Evolutionary conservation across 2,329 filamentous ascomycete genomes (phyloP).

Genomic region (Colletotrichum sp.): DNA sequence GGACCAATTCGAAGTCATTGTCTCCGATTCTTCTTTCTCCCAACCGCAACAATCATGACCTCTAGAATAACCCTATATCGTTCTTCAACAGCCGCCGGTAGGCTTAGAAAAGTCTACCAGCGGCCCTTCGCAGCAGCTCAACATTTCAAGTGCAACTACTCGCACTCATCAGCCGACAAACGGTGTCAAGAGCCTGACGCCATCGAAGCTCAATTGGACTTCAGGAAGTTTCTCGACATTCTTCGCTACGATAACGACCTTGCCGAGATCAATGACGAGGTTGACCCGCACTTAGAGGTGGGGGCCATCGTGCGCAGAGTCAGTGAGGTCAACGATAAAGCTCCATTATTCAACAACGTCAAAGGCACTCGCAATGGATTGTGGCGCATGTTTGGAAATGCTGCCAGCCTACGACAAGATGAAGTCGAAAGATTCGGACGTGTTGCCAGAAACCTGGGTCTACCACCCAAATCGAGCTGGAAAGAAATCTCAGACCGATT

Average conservation of each 20-base stretch:
- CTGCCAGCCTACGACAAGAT: slow-evolving; percentile 39
- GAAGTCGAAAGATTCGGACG: slow-evolving; percentile 40
- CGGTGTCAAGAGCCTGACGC: neutral
- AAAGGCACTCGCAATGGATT: slow-evolving; percentile 49
- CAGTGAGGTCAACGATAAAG: slow-evolving; percentile 49
- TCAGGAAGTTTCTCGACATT: slow-evolving; percentile 49
- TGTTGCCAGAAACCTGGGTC: slow-evolving; percentile 43
- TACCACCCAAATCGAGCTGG: slow-evolving; percentile 40
- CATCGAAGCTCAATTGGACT: slow-evolving; percentile 31
- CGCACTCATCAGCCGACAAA: neutral
- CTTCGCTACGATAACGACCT: slow-evolving; percentile 47
- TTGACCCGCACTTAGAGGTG: slow-evolving; percentile 49
- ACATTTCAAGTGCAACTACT: neutral
- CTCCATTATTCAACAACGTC: slow-evolving; percentile 57
- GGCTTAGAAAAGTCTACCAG: neutral
- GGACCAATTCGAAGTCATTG: neutral
- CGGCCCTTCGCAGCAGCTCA: neutral
- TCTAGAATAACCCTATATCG: neutral
- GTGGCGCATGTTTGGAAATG: slow-evolving; percentile 50
- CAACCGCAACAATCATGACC: neutral
- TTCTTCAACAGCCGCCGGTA: neutral
- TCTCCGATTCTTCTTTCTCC: neutral
- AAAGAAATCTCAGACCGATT: slow-evolving; percentile 39
- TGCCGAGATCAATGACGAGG: slow-evolving; percentile 44
- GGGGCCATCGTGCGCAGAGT: slow-evolving; percentile 50